Percentiles rank a stretch among this genome's conserved stretches.
Conservation (phyloP, 495 filamentous ascomycete species). For the Hyaloscypha finlandica region DNA sequence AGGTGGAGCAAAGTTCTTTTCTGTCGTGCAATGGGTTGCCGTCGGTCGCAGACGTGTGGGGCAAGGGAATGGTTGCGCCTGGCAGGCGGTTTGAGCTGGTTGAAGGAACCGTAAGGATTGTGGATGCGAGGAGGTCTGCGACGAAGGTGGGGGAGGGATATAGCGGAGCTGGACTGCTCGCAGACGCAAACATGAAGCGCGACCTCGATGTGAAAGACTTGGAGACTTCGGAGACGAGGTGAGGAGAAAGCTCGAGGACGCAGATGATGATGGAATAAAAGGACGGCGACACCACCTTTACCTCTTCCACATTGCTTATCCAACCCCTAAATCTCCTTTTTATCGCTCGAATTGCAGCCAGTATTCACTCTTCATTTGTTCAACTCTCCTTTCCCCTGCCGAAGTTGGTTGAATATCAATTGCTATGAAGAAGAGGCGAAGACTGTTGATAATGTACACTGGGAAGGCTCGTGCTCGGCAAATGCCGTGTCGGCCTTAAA, state of each 20-base stretch:
- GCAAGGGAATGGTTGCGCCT: slow-evolving; percentile 26
- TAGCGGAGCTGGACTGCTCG: slow-evolving; percentile 16
- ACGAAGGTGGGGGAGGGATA: slow-evolving; percentile 9
- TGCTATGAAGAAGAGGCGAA: slow-evolving; percentile 23
- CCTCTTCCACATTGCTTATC: slow-evolving; percentile 17
- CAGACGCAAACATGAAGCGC: slow-evolving; percentile 29
- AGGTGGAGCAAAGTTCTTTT: slow-evolving; percentile 1
- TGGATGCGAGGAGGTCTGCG: slow-evolving; percentile 16
- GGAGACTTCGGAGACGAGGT: slow-evolving; percentile 4
- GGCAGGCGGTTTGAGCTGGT: background rate
- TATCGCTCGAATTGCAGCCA: slow-evolving; percentile 21
- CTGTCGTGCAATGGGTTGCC: background rate
- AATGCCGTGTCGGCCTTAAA: slow-evolving; percentile 13
- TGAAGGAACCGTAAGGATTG: slow-evolving; percentile 22
- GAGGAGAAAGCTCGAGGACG: slow-evolving; percentile 9
- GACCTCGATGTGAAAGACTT: slow-evolving; percentile 14
- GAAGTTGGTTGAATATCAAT: slow-evolving; percentile 28
- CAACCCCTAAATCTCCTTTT: slow-evolving; percentile 15
- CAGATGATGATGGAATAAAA: slow-evolving; percentile 19
- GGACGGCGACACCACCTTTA: slow-evolving; percentile 24
- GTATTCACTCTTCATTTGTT: slow-evolving; percentile 26
- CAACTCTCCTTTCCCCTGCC: slow-evolving; percentile 19
- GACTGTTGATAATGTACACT: slow-evolving; percentile 10
- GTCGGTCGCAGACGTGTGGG: slow-evolving; percentile 6
- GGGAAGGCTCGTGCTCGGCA: slow-evolving; percentile 16